These are phyloP conservation scores for Eucalyptus regnans DNA, from an alignment of 345 rosid species.

Conservation along the genomic window DNA sequence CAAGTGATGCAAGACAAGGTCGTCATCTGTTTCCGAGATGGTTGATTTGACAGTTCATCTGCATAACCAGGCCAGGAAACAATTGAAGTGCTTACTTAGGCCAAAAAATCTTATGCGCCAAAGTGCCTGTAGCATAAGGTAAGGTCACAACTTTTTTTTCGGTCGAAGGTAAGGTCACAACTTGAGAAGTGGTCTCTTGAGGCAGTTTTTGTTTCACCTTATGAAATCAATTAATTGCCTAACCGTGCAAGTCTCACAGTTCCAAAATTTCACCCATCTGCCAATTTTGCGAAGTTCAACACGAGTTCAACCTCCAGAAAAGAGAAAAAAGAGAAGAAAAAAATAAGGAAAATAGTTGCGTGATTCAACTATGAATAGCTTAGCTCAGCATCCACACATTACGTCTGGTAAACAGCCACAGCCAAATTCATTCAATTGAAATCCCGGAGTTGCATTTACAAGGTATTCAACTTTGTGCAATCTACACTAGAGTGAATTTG, in stretches of 20 bases:
- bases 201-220: neutral
- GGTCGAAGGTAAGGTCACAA: too few species aligned
- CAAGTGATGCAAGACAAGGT: too few species aligned
- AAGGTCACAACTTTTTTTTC: too few species aligned
- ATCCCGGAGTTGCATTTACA: neutral
- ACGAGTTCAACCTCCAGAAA: neutral
- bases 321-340: accelerated
- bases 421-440: neutral
- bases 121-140: too few species aligned
- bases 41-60: too few species aligned
- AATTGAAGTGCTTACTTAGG: too few species aligned
- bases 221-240: neutral
- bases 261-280: neutral
- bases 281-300: neutral
- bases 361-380: neutral
- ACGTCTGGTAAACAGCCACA: neutral
- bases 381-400: neutral
- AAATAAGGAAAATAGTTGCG: accelerated
- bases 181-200: too few species aligned
- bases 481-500: neutral
- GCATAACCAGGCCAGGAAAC: too few species aligned
- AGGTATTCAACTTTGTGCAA: neutral
- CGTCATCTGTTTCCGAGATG: too few species aligned
- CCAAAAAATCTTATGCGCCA: too few species aligned
- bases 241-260: neutral